Base-by-base conservation (phyloP, 2,329 filamentous ascomycete species). In the Penicillium expansum region DNA sequence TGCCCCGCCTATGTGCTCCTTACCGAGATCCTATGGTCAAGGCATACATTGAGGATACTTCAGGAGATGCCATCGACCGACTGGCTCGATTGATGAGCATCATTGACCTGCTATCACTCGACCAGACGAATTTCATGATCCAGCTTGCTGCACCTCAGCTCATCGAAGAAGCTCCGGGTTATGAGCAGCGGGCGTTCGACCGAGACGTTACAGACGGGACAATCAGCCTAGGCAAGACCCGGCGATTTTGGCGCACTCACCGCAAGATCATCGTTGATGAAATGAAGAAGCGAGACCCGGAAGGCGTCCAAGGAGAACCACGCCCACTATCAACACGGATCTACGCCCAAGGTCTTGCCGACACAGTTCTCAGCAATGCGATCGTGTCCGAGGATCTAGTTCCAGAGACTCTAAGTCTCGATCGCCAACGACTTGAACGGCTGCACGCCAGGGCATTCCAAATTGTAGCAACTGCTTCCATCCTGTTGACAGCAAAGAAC, bases 41-140 rank as follows among this genome's bases (percentile, higher is more conserved):
- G 65, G 76, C 74, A 3, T 77, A 87, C 54, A 75, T 79, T 5
- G 79, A 83, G 29, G 78, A 85, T 57, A 73, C 67, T 9, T 76
- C 74, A 1, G 75, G 79, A 2, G 81, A 83, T 69, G 84, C 84
- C 69, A 84, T 87, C 54, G 83, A 86, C 63, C 85, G 86, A 63
- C 74, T 87, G 11, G 84, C 85, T 67, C 80, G 81, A 61, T 73
- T 88, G n/a, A 80, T 87, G 61, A 80, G 83, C 52, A 79, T 85
- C 49, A 85, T 87, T 51, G 85, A 88, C 61, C 74, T 84, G 33
- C 75, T 88, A 22, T 84, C 81, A 10, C 73, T 88, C 30, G 85
- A 88, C 66, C 85, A 87, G 65, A 83, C 83, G 7, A 88, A 88
- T 67, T 87, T 86, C 70, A 80, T 87, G 69, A 77, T 88, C 48